Evolutionary conservation across 2,329 filamentous ascomycete genomes (phyloP).

Genomic region (Xylaria digitata): DNA sequence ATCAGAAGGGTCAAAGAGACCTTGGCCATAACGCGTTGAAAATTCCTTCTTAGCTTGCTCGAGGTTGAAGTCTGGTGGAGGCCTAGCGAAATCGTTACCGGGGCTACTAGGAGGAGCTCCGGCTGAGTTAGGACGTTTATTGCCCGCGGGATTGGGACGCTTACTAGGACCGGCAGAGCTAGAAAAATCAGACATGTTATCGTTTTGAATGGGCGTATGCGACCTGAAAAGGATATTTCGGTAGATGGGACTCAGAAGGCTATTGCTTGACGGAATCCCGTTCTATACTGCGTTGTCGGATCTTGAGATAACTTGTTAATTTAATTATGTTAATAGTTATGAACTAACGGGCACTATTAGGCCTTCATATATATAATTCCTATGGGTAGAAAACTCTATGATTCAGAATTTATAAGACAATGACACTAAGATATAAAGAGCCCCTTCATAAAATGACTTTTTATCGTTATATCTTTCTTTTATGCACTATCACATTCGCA

Average conservation of each 20-base stretch:
- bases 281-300: background rate
- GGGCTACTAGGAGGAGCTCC: background rate
- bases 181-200: background rate
- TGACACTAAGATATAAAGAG: slow-evolving; percentile 5
- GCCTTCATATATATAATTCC: slow-evolving; percentile 21
- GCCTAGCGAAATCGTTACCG: slow-evolving; percentile 24
- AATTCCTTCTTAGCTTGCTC: slow-evolving; percentile 16
- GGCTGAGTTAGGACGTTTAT: background rate
- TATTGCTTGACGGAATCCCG: background rate
- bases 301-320: background rate
- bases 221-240: background rate
- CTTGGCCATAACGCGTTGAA: slow-evolving; percentile 4
- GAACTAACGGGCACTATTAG: background rate
- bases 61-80: slow-evolving; percentile 37
- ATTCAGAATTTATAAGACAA: background rate
- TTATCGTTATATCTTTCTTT: background rate
- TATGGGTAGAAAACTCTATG: background rate
- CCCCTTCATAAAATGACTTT: background rate
- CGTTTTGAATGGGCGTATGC: background rate
- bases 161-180: background rate
- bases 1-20: slow-evolving; percentile 9
- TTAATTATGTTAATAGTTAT: background rate
- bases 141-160: background rate
- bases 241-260: background rate
- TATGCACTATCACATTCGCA: background rate